Base-by-base conservation (phyloP, 169 alveolate genomes). In the Plasmodium vinckei region DNA sequence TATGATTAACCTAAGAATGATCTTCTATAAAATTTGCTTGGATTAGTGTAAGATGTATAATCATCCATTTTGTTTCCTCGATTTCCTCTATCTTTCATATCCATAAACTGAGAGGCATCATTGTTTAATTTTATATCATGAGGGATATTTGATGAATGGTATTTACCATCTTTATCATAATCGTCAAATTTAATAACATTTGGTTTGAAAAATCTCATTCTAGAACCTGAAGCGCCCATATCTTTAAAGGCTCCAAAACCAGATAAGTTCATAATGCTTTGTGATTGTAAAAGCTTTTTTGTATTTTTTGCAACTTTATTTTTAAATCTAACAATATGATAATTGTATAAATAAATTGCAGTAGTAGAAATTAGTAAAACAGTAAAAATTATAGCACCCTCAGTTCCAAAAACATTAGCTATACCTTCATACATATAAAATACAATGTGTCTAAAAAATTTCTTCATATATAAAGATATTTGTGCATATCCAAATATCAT, bases 351-450 rank as follows among this genome's bases (percentile, higher is more conserved):
- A 49, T 86, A 70, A 10, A 86, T 70, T 27, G 91, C 86, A 0
- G 87, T 86, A 12, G 71, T 87, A 1, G 77, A 56, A 15, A 86
- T 86, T 19, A 69, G 44, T 23, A 86, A 39, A 44, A 86, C 51
- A 12, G 87, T 44, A 51, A 86, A 44, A 46, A 86, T 46, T 9
- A 86, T 69, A n/a, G 91, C 91, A 1, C 91, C 91, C 19, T 86
- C 91, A n/a, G 91, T 86, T 47, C 91, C 91, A 53, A 86, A 86
- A 5, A 86, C 91, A 33, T 86, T 86, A 2, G 91, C 73, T 57
- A 70, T 64, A 56, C 91, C 91, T 57, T 86, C 91, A 53, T 69
- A 86, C 64, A 68, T 69, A 49, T 86, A 86, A 42, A 86, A 86
- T 12, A 86, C 87, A 33, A 86, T 73, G 60, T 60, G 86, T 42